Base-by-base conservation (phyloP, 164 flowering plant genomes). In the Chimonanthus praecox region DNA sequence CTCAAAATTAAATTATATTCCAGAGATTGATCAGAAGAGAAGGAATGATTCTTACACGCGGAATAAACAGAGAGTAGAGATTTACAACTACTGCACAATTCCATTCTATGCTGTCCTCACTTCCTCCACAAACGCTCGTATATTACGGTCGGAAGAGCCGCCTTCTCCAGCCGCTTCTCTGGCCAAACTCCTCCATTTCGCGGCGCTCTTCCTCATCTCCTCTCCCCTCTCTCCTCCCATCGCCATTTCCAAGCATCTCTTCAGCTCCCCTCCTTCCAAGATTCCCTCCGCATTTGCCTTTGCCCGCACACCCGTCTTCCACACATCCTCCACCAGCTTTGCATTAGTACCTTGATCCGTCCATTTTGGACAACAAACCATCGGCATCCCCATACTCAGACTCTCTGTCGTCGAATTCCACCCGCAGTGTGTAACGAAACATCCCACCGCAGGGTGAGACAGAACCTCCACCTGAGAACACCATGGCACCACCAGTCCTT, bases 401-500 rank as follows among this genome's bases (percentile, higher is more conserved):
- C 89, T 79, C 72, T 89, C 94, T 66, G 82, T 4, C 0, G 85
- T 78, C 67, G 94, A 89, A 64, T 89, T 89, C 94, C 94, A 89
- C 13, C 94, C 94, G 58, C 89, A 83, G 47, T 89, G 94, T 7
- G 88, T 86, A 72, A 89, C 73, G 58, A 87, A 87, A 64, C 94
- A 90, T 2, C 88, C 88, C 0, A 87, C 63, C 0, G 92, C 69
- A 3, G 73, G 72, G 68, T 90, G 94, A 0, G 67, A 49, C 47
- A 90, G 54, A 16, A 90, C 90, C 74, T 85, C 86, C 45, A 84
- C 74, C 67, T 90, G 87, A 3, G 78, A 49, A 64, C 86, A 84
- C 89, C 89, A 86, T 2, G 77, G 67, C 44, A 86, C 86, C 46
- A 84, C 77, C 71, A 80, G 63, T 54, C 88, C 88, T 46, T 60